Evolutionary conservation across 2,329 filamentous ascomycete genomes (phyloP).

Genomic region (Dactylonectria macrodidyma): DNA sequence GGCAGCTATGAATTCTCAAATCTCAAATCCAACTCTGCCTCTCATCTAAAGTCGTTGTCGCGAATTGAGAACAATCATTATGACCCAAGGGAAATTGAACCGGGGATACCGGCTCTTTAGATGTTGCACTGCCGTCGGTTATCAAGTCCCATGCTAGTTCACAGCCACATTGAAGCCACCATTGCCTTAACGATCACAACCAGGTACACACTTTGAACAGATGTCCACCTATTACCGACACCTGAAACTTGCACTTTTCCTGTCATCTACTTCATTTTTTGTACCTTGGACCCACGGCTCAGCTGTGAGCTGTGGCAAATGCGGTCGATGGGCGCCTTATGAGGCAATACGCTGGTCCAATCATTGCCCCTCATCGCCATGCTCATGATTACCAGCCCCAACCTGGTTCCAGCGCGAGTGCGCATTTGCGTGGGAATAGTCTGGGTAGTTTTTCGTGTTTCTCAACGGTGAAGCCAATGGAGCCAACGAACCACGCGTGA

Average conservation of each 20-base stretch:
- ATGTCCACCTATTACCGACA: not conserved
- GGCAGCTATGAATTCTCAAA: not conserved
- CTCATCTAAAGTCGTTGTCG: not conserved
- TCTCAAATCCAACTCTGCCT: not conserved
- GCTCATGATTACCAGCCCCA: not conserved
- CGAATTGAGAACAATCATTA: not conserved
- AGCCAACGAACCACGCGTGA: not conserved
- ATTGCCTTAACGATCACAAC: not conserved
- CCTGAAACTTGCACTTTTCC: constrained; percentile 1
- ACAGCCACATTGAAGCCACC: not conserved
- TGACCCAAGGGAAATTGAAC: no score
- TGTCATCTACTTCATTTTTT: not conserved
- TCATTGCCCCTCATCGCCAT: not conserved
- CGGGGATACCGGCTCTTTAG: no score
- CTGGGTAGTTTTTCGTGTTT: not conserved
- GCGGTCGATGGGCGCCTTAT: not conserved
- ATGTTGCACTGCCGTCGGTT: no score
- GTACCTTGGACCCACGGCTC: not conserved
- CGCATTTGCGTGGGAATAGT: not conserved
- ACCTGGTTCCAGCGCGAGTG: not conserved
- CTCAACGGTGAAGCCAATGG: no score
- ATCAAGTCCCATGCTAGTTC: not conserved
- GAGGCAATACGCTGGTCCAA: constrained; percentile 10
- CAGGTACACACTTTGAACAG: no score
- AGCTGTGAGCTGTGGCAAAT: not conserved